These are phyloP conservation scores for Saccharomycopsis sp. DNA, from an alignment of 805 yeast species.

Conservation along the genomic window DNA sequence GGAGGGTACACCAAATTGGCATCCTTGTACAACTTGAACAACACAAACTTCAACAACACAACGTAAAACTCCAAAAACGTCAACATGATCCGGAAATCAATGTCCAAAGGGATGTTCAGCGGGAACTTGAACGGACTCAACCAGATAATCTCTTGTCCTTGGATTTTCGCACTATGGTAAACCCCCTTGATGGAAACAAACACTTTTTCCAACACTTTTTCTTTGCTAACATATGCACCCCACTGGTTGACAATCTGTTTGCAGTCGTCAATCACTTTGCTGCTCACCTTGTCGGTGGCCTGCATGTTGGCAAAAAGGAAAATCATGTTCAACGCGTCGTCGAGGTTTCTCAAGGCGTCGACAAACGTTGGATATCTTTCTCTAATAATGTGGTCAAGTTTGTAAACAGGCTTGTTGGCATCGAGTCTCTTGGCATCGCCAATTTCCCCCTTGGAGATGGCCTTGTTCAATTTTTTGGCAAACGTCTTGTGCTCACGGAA, in stretches of 20 bases:
- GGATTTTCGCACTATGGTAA: conserved; percentile 81
- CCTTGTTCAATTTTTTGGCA: conserved; percentile 80
- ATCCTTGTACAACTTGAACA: conserved; percentile 79
- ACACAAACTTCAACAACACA: conserved; percentile 78
- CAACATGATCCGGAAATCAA: conserved; percentile 94
- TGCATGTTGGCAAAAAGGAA: conserved; percentile 93
- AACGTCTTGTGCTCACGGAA: conserved; percentile 95
- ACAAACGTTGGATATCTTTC: conserved; percentile 92
- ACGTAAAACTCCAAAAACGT: conserved; percentile 95
- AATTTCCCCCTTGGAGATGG: conserved; percentile 87
- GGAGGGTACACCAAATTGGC: conserved; percentile 89
- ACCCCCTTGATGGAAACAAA: conserved; percentile 97
- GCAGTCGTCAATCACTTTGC: conserved; percentile 81
- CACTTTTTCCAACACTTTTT: conserved; percentile 72
- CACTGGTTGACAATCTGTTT: conserved; percentile 84
- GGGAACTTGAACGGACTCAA: conserved; percentile 96
- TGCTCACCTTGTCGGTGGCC: conserved; percentile 73
- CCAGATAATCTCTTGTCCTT: conserved; percentile 94
- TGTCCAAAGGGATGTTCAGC: conserved; percentile 85
- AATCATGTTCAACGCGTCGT: conserved; percentile 92
- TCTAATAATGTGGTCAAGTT: conserved; percentile 81
- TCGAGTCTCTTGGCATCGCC: conserved; percentile 82
- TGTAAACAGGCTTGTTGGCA: conserved; percentile 65
- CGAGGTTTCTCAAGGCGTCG: conserved; percentile 88
- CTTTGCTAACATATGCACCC: conserved; percentile 87